Evolutionary conservation across 78 protist species (phyloP).

Genomic region (Polysphondylium violaceum): DNA sequence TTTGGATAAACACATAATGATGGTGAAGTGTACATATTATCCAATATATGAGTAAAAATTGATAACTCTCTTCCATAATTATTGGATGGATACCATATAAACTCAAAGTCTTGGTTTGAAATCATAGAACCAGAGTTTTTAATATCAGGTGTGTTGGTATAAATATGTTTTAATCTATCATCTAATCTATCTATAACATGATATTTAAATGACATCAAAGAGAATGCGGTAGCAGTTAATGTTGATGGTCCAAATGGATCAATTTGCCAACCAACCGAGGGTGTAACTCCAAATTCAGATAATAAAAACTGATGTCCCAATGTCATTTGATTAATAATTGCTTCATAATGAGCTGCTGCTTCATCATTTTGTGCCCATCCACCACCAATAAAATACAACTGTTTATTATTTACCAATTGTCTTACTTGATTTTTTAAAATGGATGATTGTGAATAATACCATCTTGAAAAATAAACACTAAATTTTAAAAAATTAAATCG

Average conservation of each 20-base stretch:
- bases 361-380: conserved; percentile 80
- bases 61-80: conserved; percentile 2
- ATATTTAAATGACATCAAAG: conserved; percentile 58
- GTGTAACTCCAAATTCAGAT: conserved; percentile 35
- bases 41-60: conserved; percentile 51
- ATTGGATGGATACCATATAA: conserved; percentile 48
- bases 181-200: conserved; percentile 56
- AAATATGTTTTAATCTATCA: conserved; percentile 24
- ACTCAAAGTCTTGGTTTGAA: conserved; percentile 11
- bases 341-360: conserved; percentile 58
- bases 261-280: conserved; percentile 65
- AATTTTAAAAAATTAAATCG: no score
- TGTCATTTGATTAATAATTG: conserved; percentile 72
- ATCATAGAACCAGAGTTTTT: conserved; percentile 9
- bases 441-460: conserved; percentile 49
- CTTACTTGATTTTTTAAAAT: conserved; percentile 1
- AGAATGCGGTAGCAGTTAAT: conserved; percentile 27
- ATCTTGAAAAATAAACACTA: conserved; percentile 39
- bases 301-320: conserved; percentile 66
- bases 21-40: conserved; percentile 51
- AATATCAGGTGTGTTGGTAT: not conserved
- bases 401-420: conserved; percentile 18
- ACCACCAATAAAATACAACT: conserved; percentile 70
- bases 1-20: not conserved
- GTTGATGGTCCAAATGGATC: conserved; percentile 82